phyloP scores from a whole-genome alignment of 345 rosid species.

The Pistacia atlantica region DNA sequence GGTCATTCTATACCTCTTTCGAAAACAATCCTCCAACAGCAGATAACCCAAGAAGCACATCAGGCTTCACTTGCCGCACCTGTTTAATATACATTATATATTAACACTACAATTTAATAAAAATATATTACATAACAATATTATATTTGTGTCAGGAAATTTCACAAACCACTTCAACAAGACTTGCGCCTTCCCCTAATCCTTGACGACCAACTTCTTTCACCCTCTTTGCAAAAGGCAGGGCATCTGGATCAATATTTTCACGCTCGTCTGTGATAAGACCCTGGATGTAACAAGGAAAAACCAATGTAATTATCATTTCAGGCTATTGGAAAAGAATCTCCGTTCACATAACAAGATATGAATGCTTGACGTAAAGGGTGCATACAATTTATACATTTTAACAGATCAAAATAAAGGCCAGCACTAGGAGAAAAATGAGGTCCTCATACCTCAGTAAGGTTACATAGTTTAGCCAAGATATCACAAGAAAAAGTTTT shows the following conservation, averaged over 20 bases:
- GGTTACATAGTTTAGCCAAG: not conserved
- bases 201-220: slow-evolving; percentile 89
- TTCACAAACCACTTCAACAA: slow-evolving; percentile 84
- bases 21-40: slow-evolving; percentile 99
- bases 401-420: not conserved
- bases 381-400: not conserved
- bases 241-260: slow-evolving; percentile 74
- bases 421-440: not conserved
- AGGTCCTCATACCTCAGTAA: not conserved
- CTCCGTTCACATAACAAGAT: slow-evolving; percentile 17
- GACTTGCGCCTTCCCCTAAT: slow-evolving; percentile 82
- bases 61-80: slow-evolving; percentile 94
- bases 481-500: not conserved
- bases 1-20: slow-evolving; percentile 65
- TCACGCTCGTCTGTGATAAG: slow-evolving; percentile 86
- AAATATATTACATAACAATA: not conserved
- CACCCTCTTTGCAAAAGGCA: slow-evolving; percentile 77
- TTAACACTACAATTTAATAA: not conserved
- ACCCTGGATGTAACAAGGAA: slow-evolving; percentile 53
- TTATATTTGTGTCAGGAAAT: slow-evolving; percentile 5
- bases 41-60: slow-evolving; percentile 98
- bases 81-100: slow-evolving; percentile 34
- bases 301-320: slow-evolving; percentile 26
- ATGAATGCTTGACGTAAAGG: not conserved
- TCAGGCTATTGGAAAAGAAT: slow-evolving; percentile 1